phyloP scores from a whole-genome alignment of 129 eudicot species.

The Kitagawia praeruptora region DNA sequence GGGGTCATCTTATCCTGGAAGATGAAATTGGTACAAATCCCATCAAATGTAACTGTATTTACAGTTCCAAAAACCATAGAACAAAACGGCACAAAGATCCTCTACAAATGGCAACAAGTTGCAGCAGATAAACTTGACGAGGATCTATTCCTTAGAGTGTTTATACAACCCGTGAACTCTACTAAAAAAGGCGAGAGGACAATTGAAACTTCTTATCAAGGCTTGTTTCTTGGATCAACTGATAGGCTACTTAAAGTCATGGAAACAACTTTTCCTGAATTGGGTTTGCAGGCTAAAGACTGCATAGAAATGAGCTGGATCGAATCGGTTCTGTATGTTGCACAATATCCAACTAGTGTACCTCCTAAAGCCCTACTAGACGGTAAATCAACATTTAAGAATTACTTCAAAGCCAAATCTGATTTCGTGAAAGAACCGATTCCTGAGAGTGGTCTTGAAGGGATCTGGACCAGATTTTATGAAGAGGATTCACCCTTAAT shows the following conservation, averaged over 20 bases:
- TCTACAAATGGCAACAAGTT: constrained; percentile 29
- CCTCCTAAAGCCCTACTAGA: constrained; percentile 15
- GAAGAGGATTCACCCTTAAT: constrained; percentile 22
- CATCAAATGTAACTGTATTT: constrained; percentile 31
- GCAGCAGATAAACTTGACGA: constrained; percentile 27
- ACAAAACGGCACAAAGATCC: constrained; percentile 27
- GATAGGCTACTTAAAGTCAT: constrained; percentile 12
- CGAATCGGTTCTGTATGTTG: constrained; percentile 21
- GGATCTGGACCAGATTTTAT: constrained; percentile 14
- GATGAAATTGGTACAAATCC: constrained; percentile 31
- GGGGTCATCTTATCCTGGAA: constrained; percentile 34
- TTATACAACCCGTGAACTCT: constrained; percentile 9
- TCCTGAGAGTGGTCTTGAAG: constrained; percentile 27
- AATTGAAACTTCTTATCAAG: constrained; percentile 12
- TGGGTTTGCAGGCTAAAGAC: constrained; percentile 19
- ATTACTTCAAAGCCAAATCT: constrained; percentile 22
- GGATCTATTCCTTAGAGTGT: constrained; percentile 31
- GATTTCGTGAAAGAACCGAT: constrained; percentile 24
- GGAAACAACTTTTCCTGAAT: constrained; percentile 20
- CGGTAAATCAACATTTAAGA: constrained; percentile 12
- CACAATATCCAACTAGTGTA: constrained; percentile 11
- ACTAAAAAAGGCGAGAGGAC: constrained; percentile 20
- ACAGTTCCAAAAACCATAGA: constrained; percentile 24
- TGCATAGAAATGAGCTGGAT: constrained; percentile 29
- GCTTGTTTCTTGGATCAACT: constrained; percentile 26